Evolutionary conservation across 306 rosid species (phyloP), one percentile per base, ranked within the genome.

Genomic region (Vigna unguiculata): DNA sequence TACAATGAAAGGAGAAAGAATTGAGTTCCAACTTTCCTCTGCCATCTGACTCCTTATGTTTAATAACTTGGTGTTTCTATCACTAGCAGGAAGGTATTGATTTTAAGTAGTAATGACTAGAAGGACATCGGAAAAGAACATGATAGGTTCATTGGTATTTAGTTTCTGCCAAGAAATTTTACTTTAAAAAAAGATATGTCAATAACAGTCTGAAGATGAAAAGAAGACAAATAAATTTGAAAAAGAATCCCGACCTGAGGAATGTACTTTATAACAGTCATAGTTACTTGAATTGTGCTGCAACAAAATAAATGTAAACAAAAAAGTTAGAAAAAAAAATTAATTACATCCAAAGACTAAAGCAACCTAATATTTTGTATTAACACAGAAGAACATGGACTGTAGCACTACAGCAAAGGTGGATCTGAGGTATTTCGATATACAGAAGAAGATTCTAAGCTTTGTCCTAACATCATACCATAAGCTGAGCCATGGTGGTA

Each of bases 211-310:
- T 21, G 55, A 9, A 53, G 28, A 64, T 25, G 17, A 69, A 61
- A 74, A 21, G 8, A 53, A 47, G 13, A 62, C 48, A 47, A 4
- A 68, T 36, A 43, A 62, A 36, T 13, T 60, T 5, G 45, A 21
- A 54, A 76, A n/a, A 5, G 36, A 64, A 71, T n/a, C 67, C 86
- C 71, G 65, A 92, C 98, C 98, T 95, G 98, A 49, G 98, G 98
- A 69, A 92, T 88, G 76, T 95, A 95, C 83, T 95, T 95, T 85
- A 95, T 83, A 62, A 61, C 41, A 28, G 97, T 88, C 97, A 92
- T 92, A 69, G 81, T 64, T 58, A 92, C 97, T 90, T 92, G 98
- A 68, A 95, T 95, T 77, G 92, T 65, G 87, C 98, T 92, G 97
- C 88, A 90, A 81, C 53, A 79, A 30, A 48, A 64, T 52, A 17